These are phyloP conservation scores for Pythium myriotylum DNA, from an alignment of 352 stramenopile genomes.

Conservation along the genomic window DNA sequence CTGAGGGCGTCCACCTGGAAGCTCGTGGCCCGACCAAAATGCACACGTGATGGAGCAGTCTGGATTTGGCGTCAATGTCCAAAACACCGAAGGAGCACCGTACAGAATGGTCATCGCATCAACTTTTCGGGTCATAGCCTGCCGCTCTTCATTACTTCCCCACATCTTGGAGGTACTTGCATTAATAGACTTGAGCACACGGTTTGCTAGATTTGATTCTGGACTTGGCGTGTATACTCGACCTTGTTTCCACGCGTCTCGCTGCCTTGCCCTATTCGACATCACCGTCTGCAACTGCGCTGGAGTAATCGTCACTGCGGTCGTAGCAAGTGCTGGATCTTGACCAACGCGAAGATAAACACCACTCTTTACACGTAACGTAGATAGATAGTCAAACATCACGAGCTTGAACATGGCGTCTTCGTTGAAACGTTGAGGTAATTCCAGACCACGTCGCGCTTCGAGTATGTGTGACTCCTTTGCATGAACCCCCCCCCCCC, in stretches of 20 bases:
- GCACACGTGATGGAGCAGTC: conserved; percentile 26
- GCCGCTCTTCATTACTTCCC: conserved; percentile 31
- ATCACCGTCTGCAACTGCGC: conserved; percentile 14
- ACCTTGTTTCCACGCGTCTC: conserved; percentile 12
- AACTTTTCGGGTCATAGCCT: conserved; percentile 18
- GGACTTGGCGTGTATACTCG: background rate
- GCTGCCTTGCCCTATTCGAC: conserved; percentile 9
- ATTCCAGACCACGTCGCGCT: conserved; percentile 22
- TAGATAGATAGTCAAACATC: conserved; percentile 31
- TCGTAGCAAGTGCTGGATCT: conserved; percentile 13
- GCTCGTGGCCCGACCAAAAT: conserved; percentile 23
- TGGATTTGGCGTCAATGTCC: conserved; percentile 36
- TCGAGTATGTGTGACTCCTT: conserved; percentile 3
- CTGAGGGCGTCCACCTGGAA: conserved; percentile 13
- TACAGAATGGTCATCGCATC: conserved; percentile 25
- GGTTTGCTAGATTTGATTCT: background rate
- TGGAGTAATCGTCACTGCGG: conserved; percentile 15
- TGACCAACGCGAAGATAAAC: conserved; percentile 27
- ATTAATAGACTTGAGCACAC: conserved; percentile 13
- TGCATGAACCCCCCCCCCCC: too few relatives aligned
- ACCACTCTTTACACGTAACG: too few relatives aligned
- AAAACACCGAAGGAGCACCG: conserved; percentile 30
- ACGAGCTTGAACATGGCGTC: conserved; percentile 28
- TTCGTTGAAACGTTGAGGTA: conserved; percentile 31
- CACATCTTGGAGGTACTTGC: conserved; percentile 29